Evolutionary conservation across 2,329 filamentous ascomycete genomes (phyloP).

Genomic region (Ophiostoma sp.): DNA sequence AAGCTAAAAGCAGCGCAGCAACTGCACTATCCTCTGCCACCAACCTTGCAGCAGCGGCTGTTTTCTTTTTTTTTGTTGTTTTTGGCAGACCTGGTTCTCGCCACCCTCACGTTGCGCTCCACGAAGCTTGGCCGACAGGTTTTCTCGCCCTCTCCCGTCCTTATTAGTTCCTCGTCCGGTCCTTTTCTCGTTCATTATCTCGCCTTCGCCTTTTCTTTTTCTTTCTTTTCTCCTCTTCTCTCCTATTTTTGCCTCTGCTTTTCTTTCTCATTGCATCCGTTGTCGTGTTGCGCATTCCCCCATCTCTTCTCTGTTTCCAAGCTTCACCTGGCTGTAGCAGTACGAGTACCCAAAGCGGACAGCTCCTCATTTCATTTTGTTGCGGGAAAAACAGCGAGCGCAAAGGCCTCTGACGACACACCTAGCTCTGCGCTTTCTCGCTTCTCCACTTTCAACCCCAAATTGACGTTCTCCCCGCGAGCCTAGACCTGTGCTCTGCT

Average conservation of each 20-base stretch:
- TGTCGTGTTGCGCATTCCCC: background rate
- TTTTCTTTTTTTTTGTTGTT: slow-evolving; percentile 20
- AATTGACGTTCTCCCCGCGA: slow-evolving; percentile 22
- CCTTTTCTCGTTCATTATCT: slow-evolving; percentile 7
- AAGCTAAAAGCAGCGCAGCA: slow-evolving; percentile 25
- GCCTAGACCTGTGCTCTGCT: slow-evolving; percentile 16
- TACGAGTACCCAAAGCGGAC: slow-evolving; percentile 3
- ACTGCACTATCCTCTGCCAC: background rate
- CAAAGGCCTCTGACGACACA: slow-evolving; percentile 18
- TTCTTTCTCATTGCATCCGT: background rate
- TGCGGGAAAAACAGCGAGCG: slow-evolving; percentile 22
- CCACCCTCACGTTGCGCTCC: slow-evolving; percentile 23
- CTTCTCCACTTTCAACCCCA: slow-evolving; percentile 24
- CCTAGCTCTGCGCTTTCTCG: slow-evolving; percentile 18
- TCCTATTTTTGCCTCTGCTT: background rate
- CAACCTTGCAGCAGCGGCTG: background rate
- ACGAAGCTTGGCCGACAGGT: slow-evolving; percentile 4
- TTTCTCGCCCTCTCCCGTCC: slow-evolving; percentile 15
- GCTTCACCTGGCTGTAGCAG: slow-evolving; percentile 6
- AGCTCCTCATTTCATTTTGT: slow-evolving; percentile 21
- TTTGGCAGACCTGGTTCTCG: slow-evolving; percentile 19
- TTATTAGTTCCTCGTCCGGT: slow-evolving; percentile 22
- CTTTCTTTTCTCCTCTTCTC: slow-evolving; percentile 3
- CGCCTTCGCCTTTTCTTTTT: background rate
- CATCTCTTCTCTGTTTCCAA: background rate